Evolutionary conservation across 805 yeast species (phyloP).

Genomic region (Candida silvicultrix): DNA sequence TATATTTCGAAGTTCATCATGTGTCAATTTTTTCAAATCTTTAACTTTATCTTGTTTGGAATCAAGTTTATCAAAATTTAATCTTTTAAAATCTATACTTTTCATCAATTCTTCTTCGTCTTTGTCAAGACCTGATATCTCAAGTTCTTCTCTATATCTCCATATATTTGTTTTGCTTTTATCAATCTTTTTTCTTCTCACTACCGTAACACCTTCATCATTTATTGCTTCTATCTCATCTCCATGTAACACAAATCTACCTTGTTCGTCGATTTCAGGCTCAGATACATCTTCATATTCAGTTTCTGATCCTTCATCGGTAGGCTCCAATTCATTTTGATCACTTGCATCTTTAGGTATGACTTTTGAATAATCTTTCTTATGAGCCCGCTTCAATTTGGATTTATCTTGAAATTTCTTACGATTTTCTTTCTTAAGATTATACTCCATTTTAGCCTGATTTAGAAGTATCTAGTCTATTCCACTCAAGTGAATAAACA

Average conservation of each 20-base stretch:
- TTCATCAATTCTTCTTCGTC: conserved; percentile 10
- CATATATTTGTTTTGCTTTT: conserved; percentile 15
- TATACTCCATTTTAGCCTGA: conserved; percentile 21
- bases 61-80: conserved; percentile 4
- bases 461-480: no score
- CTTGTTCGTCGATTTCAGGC: conserved; percentile 7
- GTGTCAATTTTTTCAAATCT: conserved; percentile 1
- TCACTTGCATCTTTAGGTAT: conserved; percentile 13
- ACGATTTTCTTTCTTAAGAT: conserved; percentile 32
- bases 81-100: conserved; percentile 15
- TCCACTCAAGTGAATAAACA: no score
- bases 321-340: conserved; percentile 9
- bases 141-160: conserved; percentile 19
- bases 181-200: conserved; percentile 1
- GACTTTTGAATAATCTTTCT: conserved; percentile 31
- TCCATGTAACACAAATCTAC: conserved; percentile 6
- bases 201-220: conserved; percentile 1
- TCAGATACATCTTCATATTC: conserved; percentile 8
- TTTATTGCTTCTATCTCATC: neutral
- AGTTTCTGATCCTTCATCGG: conserved; percentile 11
- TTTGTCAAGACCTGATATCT: conserved; percentile 12
- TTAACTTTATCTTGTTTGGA: conserved; percentile 5
- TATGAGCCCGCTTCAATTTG: conserved; percentile 30
- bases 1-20: conserved; percentile 9
- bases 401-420: conserved; percentile 36